A percentile compares a stretch with the other conserved stretches of the same genome.
Conservation (phyloP, 1,139 yeast species). For the Geotrichum macrosporum region DNA sequence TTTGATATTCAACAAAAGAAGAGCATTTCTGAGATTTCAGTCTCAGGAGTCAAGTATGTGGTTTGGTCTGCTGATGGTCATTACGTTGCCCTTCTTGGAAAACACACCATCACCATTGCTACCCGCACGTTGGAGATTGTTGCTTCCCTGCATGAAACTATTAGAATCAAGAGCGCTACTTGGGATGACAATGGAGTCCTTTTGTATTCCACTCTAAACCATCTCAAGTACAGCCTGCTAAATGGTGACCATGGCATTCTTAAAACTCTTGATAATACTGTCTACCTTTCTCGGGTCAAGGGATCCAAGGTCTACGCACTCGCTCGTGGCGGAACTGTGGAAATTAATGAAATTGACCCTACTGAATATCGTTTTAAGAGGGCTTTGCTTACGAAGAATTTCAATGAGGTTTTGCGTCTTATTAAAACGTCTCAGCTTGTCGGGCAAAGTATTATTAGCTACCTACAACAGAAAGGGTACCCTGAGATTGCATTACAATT, state of each 20-base stretch:
- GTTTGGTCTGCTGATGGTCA: constrained; percentile 88
- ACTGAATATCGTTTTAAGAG: constrained; percentile 96
- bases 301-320: constrained; percentile 74
- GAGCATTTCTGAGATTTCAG: constrained; percentile 63
- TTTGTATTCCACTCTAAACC: constrained; percentile 90
- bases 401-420: constrained; percentile 85
- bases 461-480: constrained; percentile 90
- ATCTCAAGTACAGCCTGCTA: constrained; percentile 84
- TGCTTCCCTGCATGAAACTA: constrained; percentile 91
- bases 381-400: constrained; percentile 84
- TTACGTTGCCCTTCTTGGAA: constrained; percentile 80
- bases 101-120: constrained; percentile 88
- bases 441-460: constrained; percentile 95
- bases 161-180: constrained; percentile 93
- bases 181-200: constrained; percentile 96
- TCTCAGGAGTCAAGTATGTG: constrained; percentile 73
- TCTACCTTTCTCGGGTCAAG: constrained; percentile 70
- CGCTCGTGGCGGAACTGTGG: constrained; percentile 81
- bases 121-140: constrained; percentile 72
- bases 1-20: constrained; percentile 93
- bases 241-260: constrained; percentile 95
- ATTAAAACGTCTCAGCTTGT: constrained; percentile 87
- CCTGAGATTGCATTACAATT: constrained; percentile 88
- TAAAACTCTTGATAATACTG: constrained; percentile 86
- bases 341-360: constrained; percentile 77